Conservation (phyloP, 2,329 filamentous ascomycete species). For the Aureobasidium pullulans region DNA sequence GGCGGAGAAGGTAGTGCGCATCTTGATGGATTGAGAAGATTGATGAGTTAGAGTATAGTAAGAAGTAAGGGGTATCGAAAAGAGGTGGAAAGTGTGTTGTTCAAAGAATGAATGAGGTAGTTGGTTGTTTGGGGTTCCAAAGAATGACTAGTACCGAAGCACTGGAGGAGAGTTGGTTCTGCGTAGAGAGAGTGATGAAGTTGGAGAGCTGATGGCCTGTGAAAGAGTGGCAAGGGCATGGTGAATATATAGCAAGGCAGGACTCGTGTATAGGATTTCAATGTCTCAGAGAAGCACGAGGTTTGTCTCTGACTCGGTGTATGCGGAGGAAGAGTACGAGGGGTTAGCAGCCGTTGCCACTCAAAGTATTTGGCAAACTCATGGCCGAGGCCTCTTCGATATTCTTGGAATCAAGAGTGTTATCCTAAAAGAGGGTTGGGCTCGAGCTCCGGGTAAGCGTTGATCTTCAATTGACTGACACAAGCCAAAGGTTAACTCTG, state of each 20-base stretch:
- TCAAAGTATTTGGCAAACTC: background rate
- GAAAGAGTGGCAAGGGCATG: background rate
- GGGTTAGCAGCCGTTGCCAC: background rate
- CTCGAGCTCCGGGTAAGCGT: background rate
- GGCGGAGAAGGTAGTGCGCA: conserved; percentile 2
- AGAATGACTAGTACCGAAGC: conserved; percentile 11
- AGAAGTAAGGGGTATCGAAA: background rate
- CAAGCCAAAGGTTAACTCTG: background rate
- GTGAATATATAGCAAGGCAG: background rate
- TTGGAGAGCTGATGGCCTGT: conserved; percentile 5
- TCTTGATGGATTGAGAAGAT: background rate
- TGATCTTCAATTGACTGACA: background rate
- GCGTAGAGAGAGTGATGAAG: conserved; percentile 8
- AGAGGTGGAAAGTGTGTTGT: background rate
- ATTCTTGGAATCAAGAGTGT: background rate
- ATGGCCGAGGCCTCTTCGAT: background rate
- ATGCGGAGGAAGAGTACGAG: background rate
- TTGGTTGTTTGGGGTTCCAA: conserved; percentile 1
- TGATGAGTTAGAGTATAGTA: background rate
- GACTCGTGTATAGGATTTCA: background rate
- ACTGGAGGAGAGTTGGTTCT: conserved; percentile 9
- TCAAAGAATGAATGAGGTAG: conserved; percentile 7
- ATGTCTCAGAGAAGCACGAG: background rate
- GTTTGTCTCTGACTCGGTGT: background rate
- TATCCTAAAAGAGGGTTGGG: background rate